phyloP scores from a whole-genome alignment of 345 rosid genomes.

The Murraya koenigii region DNA sequence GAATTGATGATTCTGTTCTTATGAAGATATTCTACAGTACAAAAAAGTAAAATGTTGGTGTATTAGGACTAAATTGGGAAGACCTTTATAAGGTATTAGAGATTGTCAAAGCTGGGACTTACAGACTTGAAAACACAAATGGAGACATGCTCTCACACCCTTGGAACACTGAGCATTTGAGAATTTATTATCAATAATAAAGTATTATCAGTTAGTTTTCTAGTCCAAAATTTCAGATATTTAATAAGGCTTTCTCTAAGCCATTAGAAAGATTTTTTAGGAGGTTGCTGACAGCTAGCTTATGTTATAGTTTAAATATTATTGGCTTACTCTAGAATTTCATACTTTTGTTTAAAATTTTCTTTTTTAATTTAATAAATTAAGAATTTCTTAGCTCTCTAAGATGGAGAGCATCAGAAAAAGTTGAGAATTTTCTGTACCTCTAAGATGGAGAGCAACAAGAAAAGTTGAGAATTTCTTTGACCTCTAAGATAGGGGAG shows the following conservation, averaged over 20 bases:
- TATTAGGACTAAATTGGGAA: background rate
- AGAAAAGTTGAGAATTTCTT: too few species aligned
- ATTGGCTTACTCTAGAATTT: too few species aligned
- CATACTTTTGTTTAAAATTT: too few species aligned
- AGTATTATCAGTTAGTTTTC: background rate
- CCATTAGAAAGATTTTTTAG: background rate
- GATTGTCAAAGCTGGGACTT: background rate
- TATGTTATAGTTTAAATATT: too few species aligned
- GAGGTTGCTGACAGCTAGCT: rapidly evolving
- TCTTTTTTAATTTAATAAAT: too few species aligned
- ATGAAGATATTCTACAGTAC: background rate
- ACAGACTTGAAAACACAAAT: rapidly evolving
- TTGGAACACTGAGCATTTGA: background rate
- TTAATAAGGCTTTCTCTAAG: background rate
- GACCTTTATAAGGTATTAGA: background rate
- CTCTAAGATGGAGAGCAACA: too few species aligned
- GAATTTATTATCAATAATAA: background rate
- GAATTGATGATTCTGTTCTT: background rate
- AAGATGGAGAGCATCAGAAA: too few species aligned
- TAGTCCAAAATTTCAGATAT: background rate
- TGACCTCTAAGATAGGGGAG: too few species aligned
- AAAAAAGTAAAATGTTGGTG: background rate
- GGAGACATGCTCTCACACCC: background rate
- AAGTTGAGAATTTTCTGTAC: too few species aligned
- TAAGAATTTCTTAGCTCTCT: too few species aligned